These are phyloP conservation scores for Phyllosticta paracitricarpa DNA, from an alignment of 2,329 filamentous ascomycete genomes.

Conservation along the genomic window DNA sequence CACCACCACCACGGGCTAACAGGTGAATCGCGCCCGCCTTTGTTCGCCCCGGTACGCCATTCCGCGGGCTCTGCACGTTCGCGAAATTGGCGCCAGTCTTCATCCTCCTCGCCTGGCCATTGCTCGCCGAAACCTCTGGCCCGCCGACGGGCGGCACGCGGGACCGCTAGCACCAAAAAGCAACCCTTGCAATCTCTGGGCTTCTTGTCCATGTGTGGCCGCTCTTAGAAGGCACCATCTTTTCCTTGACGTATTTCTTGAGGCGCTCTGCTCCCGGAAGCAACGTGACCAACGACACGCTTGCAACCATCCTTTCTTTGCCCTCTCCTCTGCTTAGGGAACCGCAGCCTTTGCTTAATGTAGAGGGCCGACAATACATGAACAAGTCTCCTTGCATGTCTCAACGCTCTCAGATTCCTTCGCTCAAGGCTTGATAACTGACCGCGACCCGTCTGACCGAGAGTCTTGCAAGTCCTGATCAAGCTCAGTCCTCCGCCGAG, in stretches of 20 bases:
- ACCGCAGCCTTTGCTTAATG: conserved; percentile 2
- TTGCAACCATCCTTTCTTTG: conserved; percentile 4
- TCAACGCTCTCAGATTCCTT: conserved; percentile 5
- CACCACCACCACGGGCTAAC: not conserved
- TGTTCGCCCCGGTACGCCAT: conserved; percentile 4
- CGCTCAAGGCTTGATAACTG: conserved; percentile 9
- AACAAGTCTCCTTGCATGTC: conserved; percentile 9
- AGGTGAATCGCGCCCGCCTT: not conserved
- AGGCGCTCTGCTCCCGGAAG: not conserved
- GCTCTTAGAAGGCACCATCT: not conserved
- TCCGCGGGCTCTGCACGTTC: conserved; percentile 7
- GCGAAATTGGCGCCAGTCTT: conserved; percentile 8
- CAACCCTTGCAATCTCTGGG: conserved; percentile 10
- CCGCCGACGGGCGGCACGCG: conserved; percentile 1
- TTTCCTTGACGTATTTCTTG: conserved; percentile 2
- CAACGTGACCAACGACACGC: not conserved
- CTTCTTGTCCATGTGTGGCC: not conserved
- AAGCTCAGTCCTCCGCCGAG: not conserved
- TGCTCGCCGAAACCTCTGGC: not conserved
- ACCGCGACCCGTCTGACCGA: conserved; percentile 7
- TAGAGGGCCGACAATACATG: conserved; percentile 5
- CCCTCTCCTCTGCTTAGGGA: conserved; percentile 6
- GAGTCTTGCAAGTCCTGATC: not conserved
- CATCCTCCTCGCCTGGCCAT: not conserved
- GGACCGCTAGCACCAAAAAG: conserved; percentile 5